Percentiles rank a stretch among this genome's conserved stretches.
These are phyloP conservation scores for Guadua angustifolia DNA, from an alignment of 176 grass and related monocot species.

Conservation along the genomic window DNA sequence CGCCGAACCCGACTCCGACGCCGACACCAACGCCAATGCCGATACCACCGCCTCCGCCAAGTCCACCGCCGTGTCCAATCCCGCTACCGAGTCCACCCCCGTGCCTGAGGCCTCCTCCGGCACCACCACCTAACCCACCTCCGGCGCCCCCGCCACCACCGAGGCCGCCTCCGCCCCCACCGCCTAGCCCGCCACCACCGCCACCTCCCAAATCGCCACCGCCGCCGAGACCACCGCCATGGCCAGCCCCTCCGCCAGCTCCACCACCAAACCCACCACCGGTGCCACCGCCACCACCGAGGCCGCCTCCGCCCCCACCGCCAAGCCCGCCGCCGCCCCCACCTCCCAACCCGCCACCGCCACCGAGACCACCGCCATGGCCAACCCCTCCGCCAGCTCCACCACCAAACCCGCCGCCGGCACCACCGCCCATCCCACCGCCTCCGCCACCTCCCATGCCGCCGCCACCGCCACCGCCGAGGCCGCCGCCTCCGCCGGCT, in stretches of 20 bases:
- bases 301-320: not conserved
- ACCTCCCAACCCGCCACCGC: not conserved
- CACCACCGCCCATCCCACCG: not conserved
- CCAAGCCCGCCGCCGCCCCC: not conserved
- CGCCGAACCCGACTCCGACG: not conserved
- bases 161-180: not conserved
- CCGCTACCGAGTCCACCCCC: slow-evolving; percentile 21
- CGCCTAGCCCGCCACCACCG: too few relatives aligned
- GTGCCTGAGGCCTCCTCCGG: not conserved
- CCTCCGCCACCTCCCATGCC: not conserved
- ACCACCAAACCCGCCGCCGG: not conserved
- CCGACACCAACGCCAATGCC: slow-evolving; percentile 37
- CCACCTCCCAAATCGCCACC: not conserved
- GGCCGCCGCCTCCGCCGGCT: not conserved
- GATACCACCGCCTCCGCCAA: not conserved
- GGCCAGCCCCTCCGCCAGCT: not conserved
- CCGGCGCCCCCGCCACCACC: not conserved
- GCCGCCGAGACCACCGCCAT: slow-evolving; percentile 13
- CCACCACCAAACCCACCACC: not conserved
- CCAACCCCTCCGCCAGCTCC: not conserved
- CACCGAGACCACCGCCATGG: not conserved
- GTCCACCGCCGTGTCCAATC: slow-evolving; percentile 7
- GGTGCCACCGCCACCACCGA: not conserved
- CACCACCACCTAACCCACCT: not conserved
- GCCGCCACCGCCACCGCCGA: not conserved